Conservation (phyloP, 257 asterid genomes). For the Ehretia macrophylla region DNA sequence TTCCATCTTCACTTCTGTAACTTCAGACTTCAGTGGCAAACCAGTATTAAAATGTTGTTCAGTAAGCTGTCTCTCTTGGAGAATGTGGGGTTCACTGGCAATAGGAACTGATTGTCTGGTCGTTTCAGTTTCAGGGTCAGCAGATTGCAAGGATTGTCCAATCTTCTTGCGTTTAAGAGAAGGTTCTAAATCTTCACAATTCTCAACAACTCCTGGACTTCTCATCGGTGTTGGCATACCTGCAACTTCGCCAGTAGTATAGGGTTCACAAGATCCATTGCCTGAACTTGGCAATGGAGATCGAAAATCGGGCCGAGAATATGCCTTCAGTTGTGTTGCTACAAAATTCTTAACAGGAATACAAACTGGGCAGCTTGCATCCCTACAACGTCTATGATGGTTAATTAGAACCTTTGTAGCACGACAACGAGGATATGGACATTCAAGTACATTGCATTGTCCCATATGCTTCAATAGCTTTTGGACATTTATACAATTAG, state of each 20-base stretch:
- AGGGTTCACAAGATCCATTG: conserved; percentile 42
- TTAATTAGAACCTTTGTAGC: conserved; percentile 44
- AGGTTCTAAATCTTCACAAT: conserved; percentile 59
- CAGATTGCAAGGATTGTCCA: conserved; percentile 44
- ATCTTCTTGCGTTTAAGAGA: conserved; percentile 72
- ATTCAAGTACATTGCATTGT: conserved; percentile 40
- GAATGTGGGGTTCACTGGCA: conserved; percentile 31
- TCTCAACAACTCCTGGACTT: conserved; percentile 30
- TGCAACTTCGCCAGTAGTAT: conserved; percentile 43
- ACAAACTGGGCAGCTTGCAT: conserved; percentile 75
- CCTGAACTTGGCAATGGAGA: conserved; percentile 39
- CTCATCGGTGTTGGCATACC: conserved; percentile 35
- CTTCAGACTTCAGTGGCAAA: conserved; percentile 46
- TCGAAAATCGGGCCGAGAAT: conserved; percentile 36
- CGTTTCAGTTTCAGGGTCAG: conserved; percentile 38
- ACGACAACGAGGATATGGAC: conserved; percentile 62
- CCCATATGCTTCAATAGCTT: conserved; percentile 66
- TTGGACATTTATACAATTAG: conserved; percentile 60
- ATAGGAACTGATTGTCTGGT: conserved; percentile 34
- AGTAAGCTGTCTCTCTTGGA: conserved; percentile 33
- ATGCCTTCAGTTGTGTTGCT: conserved; percentile 50
- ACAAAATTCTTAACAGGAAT: conserved; percentile 61
- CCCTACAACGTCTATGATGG: conserved; percentile 61
- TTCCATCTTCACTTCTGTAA: conserved; percentile 51
- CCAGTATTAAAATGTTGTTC: conserved; percentile 32